Evolutionary conservation across 306 rosid species (phyloP), one percentile per base, ranked within the genome.

Genomic region (Castanopsis chinensis): DNA sequence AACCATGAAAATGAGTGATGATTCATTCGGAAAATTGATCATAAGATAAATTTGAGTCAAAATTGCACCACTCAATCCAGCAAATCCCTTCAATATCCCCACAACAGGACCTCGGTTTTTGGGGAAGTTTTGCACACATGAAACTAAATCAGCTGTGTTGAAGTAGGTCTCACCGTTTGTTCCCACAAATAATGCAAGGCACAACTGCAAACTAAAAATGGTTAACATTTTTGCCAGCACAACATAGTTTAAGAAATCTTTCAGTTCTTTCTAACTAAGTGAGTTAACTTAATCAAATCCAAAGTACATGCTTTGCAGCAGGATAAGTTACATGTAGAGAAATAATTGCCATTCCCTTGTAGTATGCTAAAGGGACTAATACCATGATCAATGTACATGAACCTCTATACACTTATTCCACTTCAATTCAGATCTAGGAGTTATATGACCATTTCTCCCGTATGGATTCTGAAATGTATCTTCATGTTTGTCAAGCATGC

Each of bases 81-180:
- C 90, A 28, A 88, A 93, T 9, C 98, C 98, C 67, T 93, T 93
- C 61, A 93, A 72, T 33, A 93, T 91, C 11, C 97, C 98, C 35
- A 91, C 87, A 43, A 93, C 85, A 1, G 90, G 91, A 8, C 97
- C 98, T 8, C 97, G 84, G 64, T 78, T 88, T 54, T 86, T 87
- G 0, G 97, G 98, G 78, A 93, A 93, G 59, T 87, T 93, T 72
- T 87, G 91, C 75, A 93, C 92, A 28, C 97, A 83, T 0, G 97
- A 88, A 58, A 91, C 88, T 0, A 93, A 78, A 4, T 90, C 80
- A 1, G 92, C 93, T 2, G 98, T 91, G 84, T 91, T 93, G 86
- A 91, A 93, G 84, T 87, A 93, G 20, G 97, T 93, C 71, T 88
- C 87, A 25, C 94, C 94, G 52, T 91, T 93, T 71, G 93, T 88